Evolutionary conservation across 257 asterid species (phyloP).

Genomic region (Solanum pimpinellifolium): DNA sequence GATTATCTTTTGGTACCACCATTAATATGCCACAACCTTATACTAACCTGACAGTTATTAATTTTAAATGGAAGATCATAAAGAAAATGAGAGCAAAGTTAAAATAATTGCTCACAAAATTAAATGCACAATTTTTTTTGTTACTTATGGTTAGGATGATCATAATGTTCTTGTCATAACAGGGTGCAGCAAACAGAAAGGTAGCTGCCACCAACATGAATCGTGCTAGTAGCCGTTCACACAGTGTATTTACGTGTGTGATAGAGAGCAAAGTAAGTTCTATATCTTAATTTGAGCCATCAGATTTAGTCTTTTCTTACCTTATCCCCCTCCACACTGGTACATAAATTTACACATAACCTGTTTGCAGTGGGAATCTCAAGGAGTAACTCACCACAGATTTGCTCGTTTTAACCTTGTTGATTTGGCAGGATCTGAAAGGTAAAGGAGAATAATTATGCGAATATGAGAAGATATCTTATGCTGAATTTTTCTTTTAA

Average conservation of each 20-base stretch:
- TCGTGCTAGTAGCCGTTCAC: constrained; percentile 98
- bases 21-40: background rate
- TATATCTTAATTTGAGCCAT: background rate
- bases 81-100: background rate
- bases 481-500: background rate
- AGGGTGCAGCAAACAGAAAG: constrained; percentile 95
- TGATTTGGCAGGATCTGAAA: constrained; percentile 97
- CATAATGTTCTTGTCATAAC: constrained; percentile 9
- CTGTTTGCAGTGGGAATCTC: constrained; percentile 66
- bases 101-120: background rate
- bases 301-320: background rate
- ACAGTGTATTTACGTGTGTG: constrained; percentile 89
- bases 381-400: constrained; percentile 84
- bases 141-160: background rate
- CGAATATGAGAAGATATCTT: background rate
- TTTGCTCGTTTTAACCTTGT: constrained; percentile 94
- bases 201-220: constrained; percentile 99
- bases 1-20: background rate
- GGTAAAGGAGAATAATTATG: constrained; percentile 29
- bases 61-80: background rate
- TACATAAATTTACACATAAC: background rate
- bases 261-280: constrained; percentile 80
- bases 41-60: background rate
- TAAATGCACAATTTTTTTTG: background rate
- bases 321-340: background rate